Base-by-base conservation (phyloP, 2,329 filamentous ascomycete genomes). In the Diaporthe vexans region DNA sequence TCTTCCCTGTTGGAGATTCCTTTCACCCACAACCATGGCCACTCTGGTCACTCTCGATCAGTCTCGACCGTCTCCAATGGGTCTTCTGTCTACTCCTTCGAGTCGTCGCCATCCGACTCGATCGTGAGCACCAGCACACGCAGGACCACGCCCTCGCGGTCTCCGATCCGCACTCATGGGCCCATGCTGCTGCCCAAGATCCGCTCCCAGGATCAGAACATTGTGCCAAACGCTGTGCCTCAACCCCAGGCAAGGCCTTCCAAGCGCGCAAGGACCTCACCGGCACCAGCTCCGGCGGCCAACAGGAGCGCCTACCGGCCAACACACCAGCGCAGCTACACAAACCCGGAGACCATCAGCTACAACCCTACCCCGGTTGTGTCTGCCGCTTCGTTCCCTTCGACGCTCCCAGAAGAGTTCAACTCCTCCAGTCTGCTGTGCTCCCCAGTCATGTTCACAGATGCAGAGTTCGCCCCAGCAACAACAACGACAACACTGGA, bases 171-270 rank as follows among this genome's bases (percentile, higher is more conserved):
- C 76, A 93, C 94, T 76, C 93, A 95, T 84, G 94, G 94, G 70
- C 94, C 94, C 69, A 87, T 94, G 65, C 87, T 97, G 75, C 88
- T 97, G 43, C 95, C 95, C 80, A 97, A 95, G 88, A 95, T 97
- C 85, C 91, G 95, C 76, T 91, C 91, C 54, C 95, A 97, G 84
- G 95, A 97, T 84, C 93, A 96, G 84, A 88, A 92, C 76, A 90
- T 95, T 76, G 91, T 92, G 77, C 89, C 89, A 54, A 86, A 86
- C 52, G 86, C 85, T 56, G 75, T 68, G 8, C 61, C 74, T 11
- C 72, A 76, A 51, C 59, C 75, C 29, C 33, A 73, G 40, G 54
- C 78, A 75, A 89, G 92, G 77, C 89, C 89, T 63, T 84, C 86
- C 54, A 91, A 93, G 83, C 89, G 91, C 79, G 80, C 89, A 83